phyloP scores from a whole-genome alignment of 441 rosid genomes.

The Croton setiger region DNA sequence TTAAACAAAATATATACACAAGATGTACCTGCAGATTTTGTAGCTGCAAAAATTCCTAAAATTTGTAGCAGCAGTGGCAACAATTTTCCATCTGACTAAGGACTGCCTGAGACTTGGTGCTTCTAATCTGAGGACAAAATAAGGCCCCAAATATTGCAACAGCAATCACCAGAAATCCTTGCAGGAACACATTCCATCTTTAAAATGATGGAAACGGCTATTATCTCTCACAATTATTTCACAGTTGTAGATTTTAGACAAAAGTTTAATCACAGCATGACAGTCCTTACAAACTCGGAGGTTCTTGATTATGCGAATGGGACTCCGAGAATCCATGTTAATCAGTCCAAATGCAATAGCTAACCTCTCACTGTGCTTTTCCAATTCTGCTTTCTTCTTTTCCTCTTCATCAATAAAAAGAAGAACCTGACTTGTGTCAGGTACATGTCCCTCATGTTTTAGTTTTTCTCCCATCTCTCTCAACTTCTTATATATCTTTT shows the following conservation, averaged over 20 bases:
- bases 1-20: too few relatives aligned
- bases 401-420: slow-evolving; percentile 38
- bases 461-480: slow-evolving; percentile 39
- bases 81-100: neutral
- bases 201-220: slow-evolving; percentile 56
- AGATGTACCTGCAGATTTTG: neutral
- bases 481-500: slow-evolving; percentile 37
- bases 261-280: slow-evolving; percentile 44
- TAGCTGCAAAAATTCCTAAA: neutral
- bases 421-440: slow-evolving; percentile 46
- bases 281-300: slow-evolving; percentile 53
- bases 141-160: neutral
- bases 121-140: neutral
- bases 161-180: slow-evolving; percentile 50
- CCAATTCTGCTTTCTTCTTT: slow-evolving; percentile 46
- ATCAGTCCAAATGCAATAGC: slow-evolving; percentile 61
- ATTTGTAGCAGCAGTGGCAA: neutral
- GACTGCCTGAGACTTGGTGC: neutral
- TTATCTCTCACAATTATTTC: slow-evolving; percentile 60
- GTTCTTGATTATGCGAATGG: slow-evolving; percentile 50
- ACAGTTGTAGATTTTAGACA: slow-evolving; percentile 39
- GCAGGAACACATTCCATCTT: slow-evolving; percentile 53
- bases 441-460: slow-evolving; percentile 34
- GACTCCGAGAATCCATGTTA: slow-evolving; percentile 28
- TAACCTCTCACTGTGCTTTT: slow-evolving; percentile 59